Conservation (phyloP, 257 asterid species). For the Solanum tarapatanum region DNA sequence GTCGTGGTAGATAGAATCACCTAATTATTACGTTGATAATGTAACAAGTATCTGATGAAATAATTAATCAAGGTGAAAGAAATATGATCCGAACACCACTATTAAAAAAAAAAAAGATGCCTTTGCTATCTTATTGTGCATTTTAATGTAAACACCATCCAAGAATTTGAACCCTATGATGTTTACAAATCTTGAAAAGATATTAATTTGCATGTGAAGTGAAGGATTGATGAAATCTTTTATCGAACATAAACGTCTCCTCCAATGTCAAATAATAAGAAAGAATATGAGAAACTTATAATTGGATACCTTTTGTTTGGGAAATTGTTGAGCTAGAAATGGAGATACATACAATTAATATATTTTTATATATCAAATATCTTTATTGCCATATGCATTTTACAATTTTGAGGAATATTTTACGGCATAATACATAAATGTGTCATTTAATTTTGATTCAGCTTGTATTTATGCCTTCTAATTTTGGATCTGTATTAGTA, state of each 20-base stretch:
- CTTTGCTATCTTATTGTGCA: not conserved
- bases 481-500: no score
- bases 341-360: not conserved
- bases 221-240: not conserved
- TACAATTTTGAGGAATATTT: not conserved
- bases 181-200: not conserved
- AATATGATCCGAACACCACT: not conserved
- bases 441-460: not conserved
- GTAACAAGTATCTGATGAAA: not conserved
- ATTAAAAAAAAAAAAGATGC: not conserved
- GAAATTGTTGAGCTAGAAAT: not conserved
- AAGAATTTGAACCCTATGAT: not conserved
- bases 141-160: not conserved
- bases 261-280: not conserved
- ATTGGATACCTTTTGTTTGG: not conserved
- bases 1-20: not conserved
- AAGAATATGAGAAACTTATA: not conserved
- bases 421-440: not conserved
- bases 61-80: not conserved
- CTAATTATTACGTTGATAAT: not conserved
- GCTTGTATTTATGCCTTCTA: no score
- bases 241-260: not conserved
- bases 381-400: not conserved
- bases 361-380: not conserved
- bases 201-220: not conserved